Evolutionary conservation across 2,329 filamentous ascomycete species (phyloP), one percentile per base, ranked within the genome.

Genomic region (Diaporthe vexans): DNA sequence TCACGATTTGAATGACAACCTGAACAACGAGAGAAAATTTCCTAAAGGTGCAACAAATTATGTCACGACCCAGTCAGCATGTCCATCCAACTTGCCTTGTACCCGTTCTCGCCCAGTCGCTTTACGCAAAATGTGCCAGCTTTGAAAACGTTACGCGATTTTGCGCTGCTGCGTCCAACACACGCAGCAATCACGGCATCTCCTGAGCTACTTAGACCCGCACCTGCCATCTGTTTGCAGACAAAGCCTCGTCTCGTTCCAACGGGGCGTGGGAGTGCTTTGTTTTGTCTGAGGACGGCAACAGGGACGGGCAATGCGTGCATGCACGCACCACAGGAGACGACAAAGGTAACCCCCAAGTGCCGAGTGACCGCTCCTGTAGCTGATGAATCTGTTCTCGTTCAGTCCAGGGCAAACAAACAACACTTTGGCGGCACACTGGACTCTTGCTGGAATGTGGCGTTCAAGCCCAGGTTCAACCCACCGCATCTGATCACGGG

Each of bases 1-100:
- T 43, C 48, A 63, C 72, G 72, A 75, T 69, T 74, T 74, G 68
- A 76, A 76, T 76, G 72, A 63, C 74, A 76, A 74, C 74, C 24
- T 76, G 51, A 76, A 65, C 72, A 74, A 73, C 74, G 40, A 67
- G 56, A 61, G 54, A 54, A 29, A 52, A n/a, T 54, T 58, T 69
- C 46, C n/a, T 71, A 29, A 43, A 65, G 69, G 37, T 76, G 59
- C 68, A 71, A 70, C 74, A 37, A 63, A 69, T 15, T 63, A 29
- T 61, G 57, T 29, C 57, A 73, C 74, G 71, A 75, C 69, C 33
- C 67, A 69, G 72, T 72, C 74, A 73, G 74, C 74, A 57, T 74
- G 67, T 59, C 58, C 72, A 52, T 51, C 52, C 74, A 75, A 71
- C 74, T 70, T 76, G 68, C 73, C 51, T 76, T 74, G 69, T 76